phyloP scores from a whole-genome alignment of 257 asterid species.

The Capsicum baccatum region DNA sequence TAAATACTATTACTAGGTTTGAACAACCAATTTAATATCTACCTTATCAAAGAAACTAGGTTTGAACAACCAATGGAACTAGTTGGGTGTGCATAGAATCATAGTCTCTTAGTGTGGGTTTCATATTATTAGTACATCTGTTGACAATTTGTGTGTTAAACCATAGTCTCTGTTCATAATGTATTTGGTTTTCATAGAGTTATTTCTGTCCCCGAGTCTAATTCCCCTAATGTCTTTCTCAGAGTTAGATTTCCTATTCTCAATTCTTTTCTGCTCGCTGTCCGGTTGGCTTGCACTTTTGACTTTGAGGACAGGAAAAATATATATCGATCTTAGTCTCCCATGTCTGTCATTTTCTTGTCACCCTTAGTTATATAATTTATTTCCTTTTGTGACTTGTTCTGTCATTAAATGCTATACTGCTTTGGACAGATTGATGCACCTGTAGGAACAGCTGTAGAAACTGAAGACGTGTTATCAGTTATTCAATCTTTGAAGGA shows the following conservation, averaged over 20 bases:
- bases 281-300: background rate
- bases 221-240: no score
- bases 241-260: background rate
- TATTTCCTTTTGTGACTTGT: background rate
- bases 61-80: no score
- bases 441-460: conserved; percentile 46
- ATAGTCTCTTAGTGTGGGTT: no score
- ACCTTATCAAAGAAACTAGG: no score
- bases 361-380: background rate
- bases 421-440: conserved; percentile 50
- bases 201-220: no score
- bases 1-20: no score
- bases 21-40: no score
- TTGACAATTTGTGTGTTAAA: no score
- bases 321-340: conserved; percentile 1
- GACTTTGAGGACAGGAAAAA: background rate
- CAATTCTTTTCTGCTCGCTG: background rate
- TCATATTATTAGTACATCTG: no score
- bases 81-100: no score
- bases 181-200: no score
- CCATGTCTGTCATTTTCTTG: background rate
- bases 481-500: conserved; percentile 63
- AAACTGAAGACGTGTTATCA: conserved; percentile 52
- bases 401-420: conserved; percentile 30
- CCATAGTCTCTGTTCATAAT: no score